phyloP scores from a whole-genome alignment of 108 stramenopile species.

The Pelagomonas calceolata region DNA sequence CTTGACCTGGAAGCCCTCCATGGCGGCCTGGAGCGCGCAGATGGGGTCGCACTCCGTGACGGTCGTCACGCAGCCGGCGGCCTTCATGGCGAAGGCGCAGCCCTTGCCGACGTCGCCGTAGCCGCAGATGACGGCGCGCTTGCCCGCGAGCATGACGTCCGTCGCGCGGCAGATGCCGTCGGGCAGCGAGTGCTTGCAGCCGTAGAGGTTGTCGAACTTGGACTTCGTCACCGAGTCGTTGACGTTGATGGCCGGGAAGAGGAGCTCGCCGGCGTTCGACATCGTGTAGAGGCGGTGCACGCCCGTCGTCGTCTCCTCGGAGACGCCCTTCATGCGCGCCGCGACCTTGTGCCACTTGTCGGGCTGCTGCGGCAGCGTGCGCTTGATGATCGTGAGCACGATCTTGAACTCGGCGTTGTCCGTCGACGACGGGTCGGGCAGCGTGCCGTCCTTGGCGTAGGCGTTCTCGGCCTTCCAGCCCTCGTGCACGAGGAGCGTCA shows the following conservation, averaged over 20 bases:
- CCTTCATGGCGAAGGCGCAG: slow-evolving; percentile 96
- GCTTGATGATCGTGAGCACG: slow-evolving; percentile 90
- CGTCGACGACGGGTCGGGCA: slow-evolving; percentile 90
- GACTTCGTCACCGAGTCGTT: slow-evolving; percentile 99
- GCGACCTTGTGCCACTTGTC: slow-evolving; percentile 98
- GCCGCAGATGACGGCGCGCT: slow-evolving; percentile 93
- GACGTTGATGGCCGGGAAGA: slow-evolving; percentile 99
- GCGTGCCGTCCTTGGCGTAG: slow-evolving; percentile 88
- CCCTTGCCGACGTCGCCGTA: slow-evolving; percentile 99
- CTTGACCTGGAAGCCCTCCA: slow-evolving; percentile 97
- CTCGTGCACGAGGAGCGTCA: slow-evolving; percentile 99
- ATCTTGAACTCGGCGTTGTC: slow-evolving; percentile 99
- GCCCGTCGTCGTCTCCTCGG: slow-evolving; percentile 99
- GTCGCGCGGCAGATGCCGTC: slow-evolving; percentile 99
- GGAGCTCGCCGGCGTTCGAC: slow-evolving; percentile 90
- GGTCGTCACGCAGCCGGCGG: slow-evolving; percentile 90
- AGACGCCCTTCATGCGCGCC: slow-evolving; percentile 83
- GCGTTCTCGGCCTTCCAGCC: slow-evolving; percentile 96
- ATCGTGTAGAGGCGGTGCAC: slow-evolving; percentile 99
- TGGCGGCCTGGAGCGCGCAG: slow-evolving; percentile 98
- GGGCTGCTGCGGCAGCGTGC: slow-evolving; percentile 82
- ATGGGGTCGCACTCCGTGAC: slow-evolving; percentile 99
- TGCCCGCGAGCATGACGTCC: slow-evolving; percentile 99
- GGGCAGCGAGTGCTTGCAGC: slow-evolving; percentile 99
- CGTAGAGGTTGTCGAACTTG: slow-evolving; percentile 99